Percentiles rank a stretch among this genome's conserved stretches.
phyloP scores from a whole-genome alignment of 2,329 filamentous ascomycete species.

The Alternaria angustiovoidea region DNA sequence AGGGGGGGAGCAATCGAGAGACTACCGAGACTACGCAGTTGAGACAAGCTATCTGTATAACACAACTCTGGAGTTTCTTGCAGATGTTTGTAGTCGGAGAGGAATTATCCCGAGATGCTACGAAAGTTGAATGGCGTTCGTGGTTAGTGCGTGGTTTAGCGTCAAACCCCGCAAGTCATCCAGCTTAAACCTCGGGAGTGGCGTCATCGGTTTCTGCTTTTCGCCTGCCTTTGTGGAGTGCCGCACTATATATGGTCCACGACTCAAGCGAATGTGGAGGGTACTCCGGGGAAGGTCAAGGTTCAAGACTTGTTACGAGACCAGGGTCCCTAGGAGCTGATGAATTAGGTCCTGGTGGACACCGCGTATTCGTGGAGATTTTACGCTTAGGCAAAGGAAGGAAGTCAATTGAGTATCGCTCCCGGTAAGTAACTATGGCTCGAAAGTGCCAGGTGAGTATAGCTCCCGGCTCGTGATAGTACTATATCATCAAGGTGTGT shows the following conservation, averaged over 20 bases:
- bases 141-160: not conserved
- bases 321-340: not conserved
- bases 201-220: slow-evolving; percentile 3
- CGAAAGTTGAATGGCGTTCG: not conserved
- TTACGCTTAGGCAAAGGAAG: not conserved
- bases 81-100: not conserved
- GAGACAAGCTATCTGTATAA: not conserved
- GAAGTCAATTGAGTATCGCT: slow-evolving; percentile 3
- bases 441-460: not conserved
- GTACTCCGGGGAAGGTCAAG: slow-evolving; percentile 2
- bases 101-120: slow-evolving; percentile 5
- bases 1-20: not conserved
- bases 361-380: slow-evolving; percentile 19
- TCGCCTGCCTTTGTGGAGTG: not conserved
- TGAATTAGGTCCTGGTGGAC: not conserved
- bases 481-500: slow-evolving; percentile 7
- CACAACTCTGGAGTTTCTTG: not conserved
- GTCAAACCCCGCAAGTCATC: slow-evolving; percentile 8
- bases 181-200: slow-evolving; percentile 3
- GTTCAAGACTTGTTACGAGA: not conserved
- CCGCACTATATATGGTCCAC: not conserved
- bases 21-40: not conserved
- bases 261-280: not conserved
- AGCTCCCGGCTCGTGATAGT: not conserved
- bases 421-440: not conserved